A percentile compares a stretch with the other conserved stretches of the same genome.
phyloP scores from a whole-genome alignment of 768 basidiomycete species.

The Podaxis pistillaris region DNA sequence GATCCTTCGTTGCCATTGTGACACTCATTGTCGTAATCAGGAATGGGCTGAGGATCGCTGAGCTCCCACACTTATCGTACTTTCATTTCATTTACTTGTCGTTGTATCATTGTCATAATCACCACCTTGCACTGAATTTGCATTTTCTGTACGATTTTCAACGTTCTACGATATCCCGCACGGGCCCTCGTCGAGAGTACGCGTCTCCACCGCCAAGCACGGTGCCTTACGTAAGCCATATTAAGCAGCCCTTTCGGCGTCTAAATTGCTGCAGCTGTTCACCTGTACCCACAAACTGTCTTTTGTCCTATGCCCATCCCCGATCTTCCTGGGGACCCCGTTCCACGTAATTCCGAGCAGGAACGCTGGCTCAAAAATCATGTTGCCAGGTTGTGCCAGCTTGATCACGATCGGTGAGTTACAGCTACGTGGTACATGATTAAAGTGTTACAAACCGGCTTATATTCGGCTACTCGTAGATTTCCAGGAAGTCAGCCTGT shows the following conservation, averaged over 20 bases:
- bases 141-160: not conserved
- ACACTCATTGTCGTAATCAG: conserved; percentile 36
- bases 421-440: not conserved
- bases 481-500: conserved; percentile 98
- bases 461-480: conserved; percentile 35
- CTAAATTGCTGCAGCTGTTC: not conserved
- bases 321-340: conserved; percentile 64
- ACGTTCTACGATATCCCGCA: not conserved
- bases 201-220: not conserved
- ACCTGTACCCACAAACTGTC: not conserved
- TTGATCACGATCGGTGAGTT: conserved; percentile 64
- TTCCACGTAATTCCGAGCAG: conserved; percentile 56
- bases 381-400: conserved; percentile 63
- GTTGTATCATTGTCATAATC: conserved; percentile 30
- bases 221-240: conserved; percentile 18
- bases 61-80: conserved; percentile 12
- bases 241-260: not conserved
- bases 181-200: not conserved
- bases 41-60: conserved; percentile 90
- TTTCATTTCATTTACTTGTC: conserved; percentile 16
- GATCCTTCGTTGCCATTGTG: conserved; percentile 9
- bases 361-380: conserved; percentile 62
- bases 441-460: not conserved
- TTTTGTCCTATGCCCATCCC: conserved; percentile 51
- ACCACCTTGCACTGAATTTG: conserved; percentile 24